Base-by-base conservation (phyloP, 176 grass and related monocot species). In the Alloteropsis semialata region DNA sequence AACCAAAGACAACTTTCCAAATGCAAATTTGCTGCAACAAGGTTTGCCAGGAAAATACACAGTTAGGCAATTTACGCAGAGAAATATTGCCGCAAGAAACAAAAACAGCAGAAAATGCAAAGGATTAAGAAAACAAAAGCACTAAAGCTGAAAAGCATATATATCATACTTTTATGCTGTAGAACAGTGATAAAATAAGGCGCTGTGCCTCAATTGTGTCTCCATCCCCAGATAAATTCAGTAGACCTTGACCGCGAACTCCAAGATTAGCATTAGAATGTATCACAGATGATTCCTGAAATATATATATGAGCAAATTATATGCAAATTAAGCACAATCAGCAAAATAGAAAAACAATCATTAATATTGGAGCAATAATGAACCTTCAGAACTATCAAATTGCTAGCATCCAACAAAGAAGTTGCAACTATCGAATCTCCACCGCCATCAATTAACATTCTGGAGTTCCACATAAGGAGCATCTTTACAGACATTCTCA, bases 201-300 rank as follows among this genome's bases (percentile, higher is more conserved):
- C 89, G 89, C 67, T 96, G 91, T 83, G 97, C 97, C 72, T 99
- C 93, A 58, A 99, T 94, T 41, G 83, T 82, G 81, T 99, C 97
- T 72, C 97, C 97, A 30, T 84, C 88, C 65, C 97, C 97, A 75
- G 97, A 94, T 77, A 99, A 96, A 89, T 99, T 99, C 55, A 99
- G 87, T 46, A 99, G 84, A 54, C 97, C 97, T 94, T 99, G 97
- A 77, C 97, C 97, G 54, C 94, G 97, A 83, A 99, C 88, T 75
- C 97, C 97, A 83, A 99, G 93, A 94, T 99, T 99, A 56, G 93
- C 91, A 84, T 96, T 99, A 83, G 97, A 99, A 81, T 94, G 97
- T 89, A 99, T 94, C 80, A 94, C 87, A 50, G 97, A 99, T 85
- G 91, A 89, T 86, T 87, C 97, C 96, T 99, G 83, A 54, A 29